Conservation (phyloP, 176 grass and related monocot species). For the Avena atlantica region DNA sequence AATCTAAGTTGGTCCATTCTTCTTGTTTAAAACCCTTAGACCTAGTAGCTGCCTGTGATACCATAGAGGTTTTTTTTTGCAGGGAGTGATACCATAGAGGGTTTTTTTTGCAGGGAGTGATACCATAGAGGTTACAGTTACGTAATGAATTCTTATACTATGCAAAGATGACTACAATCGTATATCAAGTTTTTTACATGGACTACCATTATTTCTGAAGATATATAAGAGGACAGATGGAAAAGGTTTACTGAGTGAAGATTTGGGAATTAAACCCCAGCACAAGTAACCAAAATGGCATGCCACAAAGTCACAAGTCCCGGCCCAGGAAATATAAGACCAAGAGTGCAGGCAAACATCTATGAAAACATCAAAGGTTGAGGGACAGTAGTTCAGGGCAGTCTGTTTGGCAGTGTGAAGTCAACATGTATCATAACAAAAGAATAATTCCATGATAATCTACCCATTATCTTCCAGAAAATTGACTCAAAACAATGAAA, state of each 20-base stretch:
- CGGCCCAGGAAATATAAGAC: not conserved
- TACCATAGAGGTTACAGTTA: not conserved
- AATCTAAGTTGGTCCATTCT: not conserved
- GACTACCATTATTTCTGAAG: not conserved
- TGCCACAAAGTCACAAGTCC: not conserved
- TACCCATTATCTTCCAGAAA: not conserved
- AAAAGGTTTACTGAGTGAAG: not conserved
- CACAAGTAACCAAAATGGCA: conserved; percentile 6
- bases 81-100: not conserved
- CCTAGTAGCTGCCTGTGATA: conserved; percentile 22
- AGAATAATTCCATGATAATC: not conserved
- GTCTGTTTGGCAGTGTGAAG: conserved; percentile 20
- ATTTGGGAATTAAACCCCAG: conserved; percentile 1
- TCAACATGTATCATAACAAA: not conserved
- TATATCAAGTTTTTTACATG: not conserved
- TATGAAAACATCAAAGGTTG: not conserved
- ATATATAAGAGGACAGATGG: not conserved
- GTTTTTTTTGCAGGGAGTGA: not conserved
- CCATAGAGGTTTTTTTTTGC: not conserved
- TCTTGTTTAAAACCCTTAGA: conserved; percentile 10
- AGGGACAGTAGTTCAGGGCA: not conserved
- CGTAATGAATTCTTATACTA: conserved; percentile 7
- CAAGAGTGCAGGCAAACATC: not conserved
- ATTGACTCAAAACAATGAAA: not conserved
- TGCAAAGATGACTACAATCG: not conserved